Conservation (phyloP, 129 eudicot genomes). For the Flaveria robusta region DNA sequence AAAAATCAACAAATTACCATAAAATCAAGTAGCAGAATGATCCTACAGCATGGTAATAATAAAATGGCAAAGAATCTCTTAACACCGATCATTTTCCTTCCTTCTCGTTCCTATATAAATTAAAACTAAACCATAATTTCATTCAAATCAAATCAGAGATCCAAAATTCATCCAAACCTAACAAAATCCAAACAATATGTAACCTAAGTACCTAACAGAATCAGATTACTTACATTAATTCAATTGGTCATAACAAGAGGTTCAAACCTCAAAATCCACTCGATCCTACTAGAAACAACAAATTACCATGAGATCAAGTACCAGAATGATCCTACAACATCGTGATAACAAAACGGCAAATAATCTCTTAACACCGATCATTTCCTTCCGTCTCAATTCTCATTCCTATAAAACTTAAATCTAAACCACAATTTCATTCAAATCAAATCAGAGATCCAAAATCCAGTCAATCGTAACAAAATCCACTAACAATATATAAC, state of each 20-base stretch:
- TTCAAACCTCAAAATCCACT: not conserved
- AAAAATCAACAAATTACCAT: not conserved
- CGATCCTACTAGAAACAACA: not conserved
- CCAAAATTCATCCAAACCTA: not conserved
- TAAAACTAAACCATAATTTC: not conserved
- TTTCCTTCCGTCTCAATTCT: not conserved
- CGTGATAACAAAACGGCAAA: not conserved
- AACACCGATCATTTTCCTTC: not conserved
- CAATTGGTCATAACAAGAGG: no score
- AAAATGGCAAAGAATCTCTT: not conserved
- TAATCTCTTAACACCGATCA: not conserved
- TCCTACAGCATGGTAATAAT: not conserved
- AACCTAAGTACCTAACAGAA: not conserved
- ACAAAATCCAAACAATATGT: not conserved
- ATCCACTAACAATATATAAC: not conserved
- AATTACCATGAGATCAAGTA: not conserved
- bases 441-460: not conserved
- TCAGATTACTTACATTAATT: slow-evolving; percentile 53
- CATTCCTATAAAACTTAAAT: not conserved
- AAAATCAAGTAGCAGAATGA: not conserved
- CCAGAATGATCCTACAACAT: no score
- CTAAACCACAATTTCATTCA: not conserved
- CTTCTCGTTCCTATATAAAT: not conserved
- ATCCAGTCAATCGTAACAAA: not conserved
- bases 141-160: not conserved